Evolutionary conservation across 192 early-diverging fungal genomes (phyloP), one percentile per base, ranked within the genome.

Genomic region (Helicostylum pulchrum): DNA sequence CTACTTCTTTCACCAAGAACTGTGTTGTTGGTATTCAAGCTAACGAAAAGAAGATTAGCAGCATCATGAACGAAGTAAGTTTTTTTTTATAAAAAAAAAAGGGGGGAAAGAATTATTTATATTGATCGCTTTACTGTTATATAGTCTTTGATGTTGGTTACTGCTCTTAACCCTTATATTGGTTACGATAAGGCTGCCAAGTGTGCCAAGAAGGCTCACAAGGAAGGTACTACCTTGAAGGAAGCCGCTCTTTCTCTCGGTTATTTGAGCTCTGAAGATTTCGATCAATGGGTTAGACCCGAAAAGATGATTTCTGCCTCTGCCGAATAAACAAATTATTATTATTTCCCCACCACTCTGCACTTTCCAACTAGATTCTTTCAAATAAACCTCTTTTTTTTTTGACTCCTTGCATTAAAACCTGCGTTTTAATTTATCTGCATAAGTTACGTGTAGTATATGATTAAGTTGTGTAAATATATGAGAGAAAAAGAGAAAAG

Each of bases 91-190:
- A n/a, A n/a, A n/a, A n/a, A 51, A 4, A 45, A 11, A 23, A 0
- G 19, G 49, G 32, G 43, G 15, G n/a, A 17, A 23, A 20, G 11
- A n/a, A n/a, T n/a, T n/a, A 0, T 20, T 7, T 14, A 2, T 50
- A 30, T 42, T 31, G 17, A 46, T 17, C 8, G 21, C 9, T 42
- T 47, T 19, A 30, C 20, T 23, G 0, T 48, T 31, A 31, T 45
- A 20, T 58, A 60, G 49, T 92, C 88, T 43, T 81, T 98, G 57
- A 97, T 98, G 97, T 86, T 99, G 67, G 97, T 99, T 53, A 99
- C 97, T 59, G 96, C 97, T 17, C 83, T 99, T 45, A 99, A 99
- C 85, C 94, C 94, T 34, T 82, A 97, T 71, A 97, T 99, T 81
- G 97, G 78, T 63, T 90, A 90, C 58, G 88, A 90, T 65, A 88